Conservation (phyloP, 192 early-diverging fungal species). For the Podila horticola region DNA sequence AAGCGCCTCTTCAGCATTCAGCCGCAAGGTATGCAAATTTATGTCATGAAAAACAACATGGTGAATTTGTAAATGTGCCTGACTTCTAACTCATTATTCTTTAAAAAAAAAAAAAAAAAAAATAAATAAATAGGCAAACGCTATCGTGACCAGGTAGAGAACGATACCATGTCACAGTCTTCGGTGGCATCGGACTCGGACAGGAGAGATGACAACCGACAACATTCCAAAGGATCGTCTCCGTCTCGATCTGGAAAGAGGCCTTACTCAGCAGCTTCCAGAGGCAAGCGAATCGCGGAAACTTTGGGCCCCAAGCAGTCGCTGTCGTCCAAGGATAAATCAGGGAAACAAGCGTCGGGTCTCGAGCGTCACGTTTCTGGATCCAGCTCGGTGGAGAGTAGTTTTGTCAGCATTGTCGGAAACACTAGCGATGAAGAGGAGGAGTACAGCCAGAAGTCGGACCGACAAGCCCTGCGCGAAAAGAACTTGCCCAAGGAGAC, state of each 20-base stretch:
- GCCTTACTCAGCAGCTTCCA: slow-evolving; percentile 34
- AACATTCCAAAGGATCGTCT: background rate
- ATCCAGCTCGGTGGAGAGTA: slow-evolving; percentile 37
- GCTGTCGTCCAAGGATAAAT: background rate
- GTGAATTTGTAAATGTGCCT: no score
- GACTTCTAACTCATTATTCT: background rate
- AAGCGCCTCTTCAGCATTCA: slow-evolving; percentile 5
- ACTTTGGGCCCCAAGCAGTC: background rate
- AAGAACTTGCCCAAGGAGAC: slow-evolving; percentile 39
- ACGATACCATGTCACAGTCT: slow-evolving; percentile 12
- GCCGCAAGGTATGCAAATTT: slow-evolving; percentile 11
- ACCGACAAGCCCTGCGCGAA: slow-evolving; percentile 15
- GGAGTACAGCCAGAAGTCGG: slow-evolving; percentile 4
- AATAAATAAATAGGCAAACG: slow-evolving; percentile 20
- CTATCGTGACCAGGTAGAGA: slow-evolving; percentile 7
- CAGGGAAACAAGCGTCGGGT: background rate
- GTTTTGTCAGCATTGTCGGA: slow-evolving; percentile 48
- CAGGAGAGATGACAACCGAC: background rate
- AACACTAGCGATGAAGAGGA: slow-evolving; percentile 50
- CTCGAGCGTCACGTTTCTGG: slow-evolving; percentile 5
- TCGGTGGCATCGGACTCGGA: slow-evolving; percentile 38
- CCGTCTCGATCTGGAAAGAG: slow-evolving; percentile 26
- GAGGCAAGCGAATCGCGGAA: slow-evolving; percentile 34
- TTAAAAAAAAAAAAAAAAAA: background rate
- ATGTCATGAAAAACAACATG: no score